Conservation (phyloP, 2,329 filamentous ascomycete species). For the Curvularia spicifera region DNA sequence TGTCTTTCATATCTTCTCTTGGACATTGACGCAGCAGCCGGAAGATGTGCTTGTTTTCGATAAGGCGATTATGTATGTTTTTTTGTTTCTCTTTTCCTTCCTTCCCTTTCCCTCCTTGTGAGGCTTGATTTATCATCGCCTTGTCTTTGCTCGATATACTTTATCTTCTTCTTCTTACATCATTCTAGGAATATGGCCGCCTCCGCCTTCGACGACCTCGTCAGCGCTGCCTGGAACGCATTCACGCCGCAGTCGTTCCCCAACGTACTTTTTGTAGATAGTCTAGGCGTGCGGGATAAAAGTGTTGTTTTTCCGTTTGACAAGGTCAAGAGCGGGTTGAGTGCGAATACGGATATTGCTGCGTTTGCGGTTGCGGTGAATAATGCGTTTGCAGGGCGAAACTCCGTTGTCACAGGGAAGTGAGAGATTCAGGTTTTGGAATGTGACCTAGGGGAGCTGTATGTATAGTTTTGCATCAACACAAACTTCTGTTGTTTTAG, state of each 20-base stretch:
- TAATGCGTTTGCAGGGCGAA: constrained; percentile 42
- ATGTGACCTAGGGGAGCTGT: too few relatives aligned
- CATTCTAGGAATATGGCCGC: constrained; percentile 34
- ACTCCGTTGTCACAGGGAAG: constrained; percentile 32
- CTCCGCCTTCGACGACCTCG: constrained; percentile 40
- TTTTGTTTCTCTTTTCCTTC: too few relatives aligned
- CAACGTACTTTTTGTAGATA: constrained; percentile 48
- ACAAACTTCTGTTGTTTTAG: neutral
- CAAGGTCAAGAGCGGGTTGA: constrained; percentile 27
- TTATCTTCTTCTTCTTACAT: neutral
- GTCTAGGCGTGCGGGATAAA: constrained; percentile 43
- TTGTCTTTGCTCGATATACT: neutral
- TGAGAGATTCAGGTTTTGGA: neutral
- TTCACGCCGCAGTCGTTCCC: constrained; percentile 46
- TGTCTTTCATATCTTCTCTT: constrained; percentile 46
- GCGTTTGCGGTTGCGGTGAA: constrained; percentile 49
- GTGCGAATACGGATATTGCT: constrained; percentile 37
- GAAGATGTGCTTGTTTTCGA: constrained; percentile 44
- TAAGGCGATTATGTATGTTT: constrained; percentile 37
- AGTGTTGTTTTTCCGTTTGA: constrained; percentile 42
- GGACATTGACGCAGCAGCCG: constrained; percentile 46
- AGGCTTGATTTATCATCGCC: neutral
- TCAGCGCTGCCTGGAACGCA: constrained; percentile 41
- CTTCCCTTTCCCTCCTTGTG: neutral
- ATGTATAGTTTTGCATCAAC: neutral